Percentiles rank a stretch among this genome's conserved stretches.
These are phyloP conservation scores for Erigeron canadensis DNA, from an alignment of 129 eudicot species.

Conservation along the genomic window DNA sequence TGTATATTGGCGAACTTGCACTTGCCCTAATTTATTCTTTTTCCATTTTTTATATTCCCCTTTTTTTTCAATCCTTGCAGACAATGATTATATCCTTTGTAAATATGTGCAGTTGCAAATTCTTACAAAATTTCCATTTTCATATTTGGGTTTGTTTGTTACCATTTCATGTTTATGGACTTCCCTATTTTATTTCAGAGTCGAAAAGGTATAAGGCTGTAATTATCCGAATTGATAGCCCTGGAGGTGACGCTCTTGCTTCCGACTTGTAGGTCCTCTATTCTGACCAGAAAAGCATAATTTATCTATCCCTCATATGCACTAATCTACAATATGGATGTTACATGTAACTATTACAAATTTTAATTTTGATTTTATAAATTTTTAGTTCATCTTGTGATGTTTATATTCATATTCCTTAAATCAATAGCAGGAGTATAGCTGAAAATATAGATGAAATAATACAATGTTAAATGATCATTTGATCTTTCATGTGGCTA, in stretches of 20 bases:
- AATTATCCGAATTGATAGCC: constrained; percentile 83
- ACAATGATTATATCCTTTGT: not conserved
- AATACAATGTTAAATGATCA: not conserved
- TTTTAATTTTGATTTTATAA: not conserved
- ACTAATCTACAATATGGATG: not conserved
- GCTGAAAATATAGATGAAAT: not conserved
- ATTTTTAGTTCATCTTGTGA: not conserved
- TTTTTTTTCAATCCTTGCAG: too few relatives aligned
- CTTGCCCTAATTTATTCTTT: too few relatives aligned
- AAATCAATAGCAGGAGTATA: constrained; percentile 7
- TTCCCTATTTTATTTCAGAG: constrained; percentile 46
- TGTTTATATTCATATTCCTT: not conserved
- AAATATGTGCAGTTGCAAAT: not conserved
- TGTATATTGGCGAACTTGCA: too few relatives aligned
- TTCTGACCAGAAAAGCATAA: constrained; percentile 10
- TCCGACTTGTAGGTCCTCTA: constrained; percentile 80
- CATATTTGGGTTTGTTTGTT: constrained; percentile 5
- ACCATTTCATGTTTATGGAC: constrained; percentile 16
- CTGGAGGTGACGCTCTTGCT: constrained; percentile 98
- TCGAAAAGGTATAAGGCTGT: constrained; percentile 84
- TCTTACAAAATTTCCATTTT: not conserved
- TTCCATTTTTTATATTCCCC: too few relatives aligned
- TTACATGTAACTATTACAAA: not conserved
- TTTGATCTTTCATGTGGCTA: constrained; percentile 9
- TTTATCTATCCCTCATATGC: constrained; percentile 3